Conservation (phyloP, 495 filamentous ascomycete species). For the Aspergillus taichungensis region DNA sequence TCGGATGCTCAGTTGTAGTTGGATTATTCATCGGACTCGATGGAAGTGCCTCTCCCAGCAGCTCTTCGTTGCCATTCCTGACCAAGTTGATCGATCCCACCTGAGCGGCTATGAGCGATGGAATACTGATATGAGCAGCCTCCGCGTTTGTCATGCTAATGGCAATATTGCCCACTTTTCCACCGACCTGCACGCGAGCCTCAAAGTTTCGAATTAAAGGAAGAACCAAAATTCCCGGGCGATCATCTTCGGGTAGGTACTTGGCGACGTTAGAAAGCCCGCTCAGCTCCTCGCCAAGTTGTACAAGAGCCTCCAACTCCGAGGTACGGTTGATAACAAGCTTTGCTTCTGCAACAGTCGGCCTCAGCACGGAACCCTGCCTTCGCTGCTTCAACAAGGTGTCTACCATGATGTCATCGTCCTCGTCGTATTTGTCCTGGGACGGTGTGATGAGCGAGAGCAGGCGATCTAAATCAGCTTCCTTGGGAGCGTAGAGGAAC, state of each 20-base stretch:
- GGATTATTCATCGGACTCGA: conserved; percentile 8
- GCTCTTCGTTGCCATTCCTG: conserved; percentile 60
- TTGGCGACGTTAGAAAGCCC: conserved; percentile 82
- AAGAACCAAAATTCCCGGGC: conserved; percentile 78
- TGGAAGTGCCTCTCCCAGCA: conserved; percentile 49
- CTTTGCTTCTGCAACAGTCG: conserved; percentile 53
- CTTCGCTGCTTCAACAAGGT: conserved; percentile 81
- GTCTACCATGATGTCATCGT: conserved; percentile 92
- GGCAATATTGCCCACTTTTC: conserved; percentile 56
- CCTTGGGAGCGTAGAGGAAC: conserved; percentile 62
- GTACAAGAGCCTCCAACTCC: conserved; percentile 54
- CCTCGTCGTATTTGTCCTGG: conserved; percentile 81
- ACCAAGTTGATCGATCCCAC: conserved; percentile 48
- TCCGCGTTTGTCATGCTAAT: conserved; percentile 52
- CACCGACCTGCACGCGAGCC: conserved; percentile 47
- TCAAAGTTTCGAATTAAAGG: conserved; percentile 54
- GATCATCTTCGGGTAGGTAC: conserved; percentile 91
- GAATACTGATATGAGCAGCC: conserved; percentile 75
- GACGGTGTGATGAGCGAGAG: conserved; percentile 84
- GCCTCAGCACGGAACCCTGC: conserved; percentile 77
- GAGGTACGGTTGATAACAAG: conserved; percentile 47
- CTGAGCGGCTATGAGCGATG: conserved; percentile 68
- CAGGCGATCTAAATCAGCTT: conserved; percentile 72
- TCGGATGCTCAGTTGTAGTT: conserved; percentile 34
- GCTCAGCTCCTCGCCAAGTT: conserved; percentile 66